Evolutionary conservation across 2,329 filamentous ascomycete species (phyloP), one percentile per base, ranked within the genome.

Genomic region (Verruconis gallopava): DNA sequence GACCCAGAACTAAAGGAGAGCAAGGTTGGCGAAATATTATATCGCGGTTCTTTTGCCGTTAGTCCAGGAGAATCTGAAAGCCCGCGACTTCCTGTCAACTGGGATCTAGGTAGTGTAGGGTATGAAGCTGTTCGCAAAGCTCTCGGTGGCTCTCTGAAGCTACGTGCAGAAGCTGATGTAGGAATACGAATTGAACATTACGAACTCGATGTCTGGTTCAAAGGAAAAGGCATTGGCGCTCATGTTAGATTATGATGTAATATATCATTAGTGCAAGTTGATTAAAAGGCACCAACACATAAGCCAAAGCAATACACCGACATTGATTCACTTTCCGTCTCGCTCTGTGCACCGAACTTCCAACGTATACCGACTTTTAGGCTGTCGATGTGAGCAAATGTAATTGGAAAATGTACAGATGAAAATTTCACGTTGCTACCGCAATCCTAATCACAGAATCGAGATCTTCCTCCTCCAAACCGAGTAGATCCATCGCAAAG

Each of bases 91-190:
- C 88, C 89, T 0, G 89, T 96, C 1, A 70, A 81, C 32, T 89
- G 88, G 81, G 78, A 75, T 22, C 56, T 85, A 14, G 78, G 75
- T 12, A 78, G 77, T 12, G 75, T 93, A 9, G 91, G 89, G 2
- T 93, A 89, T 51, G 85, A 85, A 32, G 84, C 83, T 40, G 68
- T 96, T 12, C 75, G 69, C 51, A 77, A 79, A 50, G 89, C 89
- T 9, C 60, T 96, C 1, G 89, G 89, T 1, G 88, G 89, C 0
- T 71, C 68, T 18, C 60, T 96, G 50, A 82, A 81, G 59, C 61
- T 96, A 46, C 82, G 86, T 60, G 85, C 86, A 1, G 68, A 71
- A 51, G 91, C 88, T 1, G 68, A 77, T 33, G 81, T 94, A 1
- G 78, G 77, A 1, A 67, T 96, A 4, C 71, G 75, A 50, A 64